Conservation (phyloP, 192 early-diverging fungal species). For the Gryganskiella cystojenkinii region DNA sequence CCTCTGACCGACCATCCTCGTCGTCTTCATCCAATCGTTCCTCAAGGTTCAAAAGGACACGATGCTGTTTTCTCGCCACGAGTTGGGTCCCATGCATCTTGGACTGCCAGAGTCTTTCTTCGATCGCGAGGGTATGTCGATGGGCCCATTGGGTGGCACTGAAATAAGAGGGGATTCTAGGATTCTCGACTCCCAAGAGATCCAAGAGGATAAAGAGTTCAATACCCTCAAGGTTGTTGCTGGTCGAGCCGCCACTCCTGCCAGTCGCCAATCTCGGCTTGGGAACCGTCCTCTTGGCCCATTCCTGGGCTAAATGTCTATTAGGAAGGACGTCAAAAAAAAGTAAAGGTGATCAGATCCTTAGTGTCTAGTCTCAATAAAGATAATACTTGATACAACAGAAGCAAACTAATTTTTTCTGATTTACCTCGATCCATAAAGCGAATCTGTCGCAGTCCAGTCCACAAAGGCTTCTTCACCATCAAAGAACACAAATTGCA, state of each 20-base stretch:
- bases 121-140: conserved; percentile 72
- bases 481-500: conserved; percentile 98
- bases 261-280: conserved; percentile 24
- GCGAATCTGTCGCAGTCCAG: conserved; percentile 85
- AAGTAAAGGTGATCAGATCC: neutral
- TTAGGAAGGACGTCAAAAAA: neutral
- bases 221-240: conserved; percentile 71
- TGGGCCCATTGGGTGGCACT: conserved; percentile 75
- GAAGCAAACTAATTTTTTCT: conserved; percentile 4
- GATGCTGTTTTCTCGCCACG: conserved; percentile 8
- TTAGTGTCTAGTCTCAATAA: no score
- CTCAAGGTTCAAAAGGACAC: conserved; percentile 6
- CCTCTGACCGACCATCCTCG: conserved; percentile 21
- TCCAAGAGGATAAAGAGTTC: conserved; percentile 91
- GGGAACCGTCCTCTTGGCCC: conserved; percentile 65
- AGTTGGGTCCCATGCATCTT: conserved; percentile 33
- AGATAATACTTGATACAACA: no score
- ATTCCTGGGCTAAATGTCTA: conserved; percentile 83
- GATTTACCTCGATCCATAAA: conserved; percentile 82
- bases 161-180: conserved; percentile 70
- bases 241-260: conserved; percentile 32
- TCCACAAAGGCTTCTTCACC: conserved; percentile 91
- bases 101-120: conserved; percentile 66
- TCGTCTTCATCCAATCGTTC: conserved; percentile 22
- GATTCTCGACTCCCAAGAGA: conserved; percentile 75